Conservation (phyloP, 78 protist species). For the Speleostelium caveatum region DNA sequence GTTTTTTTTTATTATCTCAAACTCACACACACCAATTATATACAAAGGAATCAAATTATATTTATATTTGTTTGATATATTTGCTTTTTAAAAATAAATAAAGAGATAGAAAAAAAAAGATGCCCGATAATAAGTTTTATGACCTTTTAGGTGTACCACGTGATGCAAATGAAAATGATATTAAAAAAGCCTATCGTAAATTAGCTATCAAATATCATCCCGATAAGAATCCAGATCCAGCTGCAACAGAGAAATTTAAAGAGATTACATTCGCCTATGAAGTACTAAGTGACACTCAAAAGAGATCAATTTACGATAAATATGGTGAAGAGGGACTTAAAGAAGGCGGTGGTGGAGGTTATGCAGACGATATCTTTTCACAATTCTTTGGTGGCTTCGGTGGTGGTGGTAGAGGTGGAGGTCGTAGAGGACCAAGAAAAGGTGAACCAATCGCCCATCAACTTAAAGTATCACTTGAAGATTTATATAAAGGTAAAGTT, state of each 20-base stretch:
- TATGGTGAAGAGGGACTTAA: conserved; percentile 95
- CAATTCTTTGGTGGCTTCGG: conserved; percentile 89
- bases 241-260: conserved; percentile 87
- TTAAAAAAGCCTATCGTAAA: conserved; percentile 91
- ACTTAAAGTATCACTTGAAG: conserved; percentile 90
- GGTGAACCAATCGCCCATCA: conserved; percentile 78
- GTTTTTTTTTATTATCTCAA: background rate
- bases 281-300: conserved; percentile 90
- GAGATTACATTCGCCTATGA: conserved; percentile 95
- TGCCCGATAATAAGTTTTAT: conserved; percentile 59
- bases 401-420: conserved; percentile 71
- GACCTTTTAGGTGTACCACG: conserved; percentile 83
- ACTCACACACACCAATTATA: background rate
- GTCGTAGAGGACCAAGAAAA: conserved; percentile 77
- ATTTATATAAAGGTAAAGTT: conserved; percentile 96
- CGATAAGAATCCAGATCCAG: conserved; percentile 93
- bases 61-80: background rate
- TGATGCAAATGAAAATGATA: conserved; percentile 70
- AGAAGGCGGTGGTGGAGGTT: conserved; percentile 89
- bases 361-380: conserved; percentile 83
- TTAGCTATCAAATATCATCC: conserved; percentile 98
- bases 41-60: background rate
- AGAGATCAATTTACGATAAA: conserved; percentile 93
- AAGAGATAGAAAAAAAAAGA: background rate
- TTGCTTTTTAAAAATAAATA: no score